phyloP scores from a whole-genome alignment of 306 rosid genomes.

The Leucaena leucocephala region DNA sequence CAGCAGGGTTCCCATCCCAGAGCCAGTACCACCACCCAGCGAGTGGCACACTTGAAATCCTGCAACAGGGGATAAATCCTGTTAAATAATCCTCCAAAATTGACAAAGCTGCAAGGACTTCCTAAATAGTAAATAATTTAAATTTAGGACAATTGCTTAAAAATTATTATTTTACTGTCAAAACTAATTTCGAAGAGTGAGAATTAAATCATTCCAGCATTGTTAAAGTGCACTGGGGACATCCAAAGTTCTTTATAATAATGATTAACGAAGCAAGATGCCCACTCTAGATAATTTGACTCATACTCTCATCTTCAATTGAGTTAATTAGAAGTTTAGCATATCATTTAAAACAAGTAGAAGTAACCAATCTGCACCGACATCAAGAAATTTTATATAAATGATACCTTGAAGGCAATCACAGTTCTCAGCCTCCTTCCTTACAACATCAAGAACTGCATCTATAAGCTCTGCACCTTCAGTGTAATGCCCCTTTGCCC shows the following conservation, averaged over 20 bases:
- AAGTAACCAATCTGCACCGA: not conserved
- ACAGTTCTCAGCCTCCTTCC: slow-evolving; percentile 65
- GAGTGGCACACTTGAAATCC: slow-evolving; percentile 68
- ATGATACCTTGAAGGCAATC: slow-evolving; percentile 59
- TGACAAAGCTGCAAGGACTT: not conserved
- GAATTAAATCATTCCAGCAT: not conserved
- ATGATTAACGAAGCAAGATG: not conserved
- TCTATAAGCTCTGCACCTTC: slow-evolving; percentile 68
- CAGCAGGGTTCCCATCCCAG: slow-evolving; percentile 63
- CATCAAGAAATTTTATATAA: not conserved
- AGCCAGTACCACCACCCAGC: slow-evolving; percentile 64
- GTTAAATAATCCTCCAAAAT: slow-evolving; percentile 2
- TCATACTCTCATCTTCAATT: not conserved
- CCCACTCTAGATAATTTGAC: not conserved
- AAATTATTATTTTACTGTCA: not conserved
- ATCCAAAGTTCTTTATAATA: not conserved
- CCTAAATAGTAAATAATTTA: not conserved
- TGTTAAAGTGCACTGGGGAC: not conserved
- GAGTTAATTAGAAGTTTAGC: not conserved
- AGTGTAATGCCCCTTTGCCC: slow-evolving; percentile 67
- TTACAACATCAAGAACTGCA: slow-evolving; percentile 59
- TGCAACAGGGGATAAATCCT: slow-evolving; percentile 11
- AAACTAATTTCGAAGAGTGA: not conserved
- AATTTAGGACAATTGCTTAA: not conserved
- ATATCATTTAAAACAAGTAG: not conserved